phyloP scores from a whole-genome alignment of 2,329 filamentous ascomycete species.

The Fusarium algeriense region DNA sequence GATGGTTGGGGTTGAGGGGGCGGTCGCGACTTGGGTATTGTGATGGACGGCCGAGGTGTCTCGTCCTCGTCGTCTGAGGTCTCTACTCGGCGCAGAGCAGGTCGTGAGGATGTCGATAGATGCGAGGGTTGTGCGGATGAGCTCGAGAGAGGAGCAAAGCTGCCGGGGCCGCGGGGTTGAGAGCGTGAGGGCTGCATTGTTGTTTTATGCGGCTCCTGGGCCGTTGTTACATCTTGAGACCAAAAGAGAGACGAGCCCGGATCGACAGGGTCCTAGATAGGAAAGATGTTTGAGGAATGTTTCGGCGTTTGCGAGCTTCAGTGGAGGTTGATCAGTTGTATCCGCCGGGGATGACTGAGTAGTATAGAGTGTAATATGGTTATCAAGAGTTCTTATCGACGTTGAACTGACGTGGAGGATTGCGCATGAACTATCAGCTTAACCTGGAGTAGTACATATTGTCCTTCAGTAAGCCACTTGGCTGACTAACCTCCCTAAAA shows the following conservation, averaged over 20 bases:
- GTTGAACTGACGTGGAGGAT: conserved; percentile 12
- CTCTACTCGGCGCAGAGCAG: conserved; percentile 53
- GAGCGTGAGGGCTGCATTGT: conserved; percentile 64
- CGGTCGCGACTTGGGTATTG: conserved; percentile 61
- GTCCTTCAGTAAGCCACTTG: conserved; percentile 9
- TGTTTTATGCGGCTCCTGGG: conserved; percentile 43
- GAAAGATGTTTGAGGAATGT: neutral
- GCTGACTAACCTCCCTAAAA: conserved; percentile 19
- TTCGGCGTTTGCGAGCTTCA: conserved; percentile 5
- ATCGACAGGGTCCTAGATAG: neutral
- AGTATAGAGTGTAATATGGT: neutral
- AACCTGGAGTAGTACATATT: neutral
- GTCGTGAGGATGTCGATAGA: conserved; percentile 47
- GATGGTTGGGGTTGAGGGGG: conserved; percentile 47
- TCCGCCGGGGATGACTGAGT: neutral
- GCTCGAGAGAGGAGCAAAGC: conserved; percentile 66
- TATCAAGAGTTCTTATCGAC: conserved; percentile 14
- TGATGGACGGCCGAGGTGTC: conserved; percentile 52
- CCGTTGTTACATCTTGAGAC: conserved; percentile 59
- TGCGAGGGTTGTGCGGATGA: conserved; percentile 48
- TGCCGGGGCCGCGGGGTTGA: conserved; percentile 63
- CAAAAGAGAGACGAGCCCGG: conserved; percentile 11
- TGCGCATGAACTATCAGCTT: neutral
- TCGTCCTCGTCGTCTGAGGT: conserved; percentile 48
- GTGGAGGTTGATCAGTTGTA: neutral